phyloP scores from a whole-genome alignment of 176 grass and related monocot species.

The Bolboschoenus planiculmis region DNA sequence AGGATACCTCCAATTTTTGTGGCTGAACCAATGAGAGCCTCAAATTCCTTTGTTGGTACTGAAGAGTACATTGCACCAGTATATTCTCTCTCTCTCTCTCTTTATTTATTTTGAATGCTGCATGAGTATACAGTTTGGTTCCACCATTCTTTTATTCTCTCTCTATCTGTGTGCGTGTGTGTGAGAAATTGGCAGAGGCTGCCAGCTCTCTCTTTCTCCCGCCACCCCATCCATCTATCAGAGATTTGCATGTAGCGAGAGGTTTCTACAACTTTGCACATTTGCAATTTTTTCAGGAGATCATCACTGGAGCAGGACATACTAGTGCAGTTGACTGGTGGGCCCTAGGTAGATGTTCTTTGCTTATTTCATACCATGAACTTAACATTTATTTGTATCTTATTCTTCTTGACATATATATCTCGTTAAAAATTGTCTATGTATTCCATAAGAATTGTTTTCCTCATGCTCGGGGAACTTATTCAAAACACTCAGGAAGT shows the following conservation, averaged over 20 bases:
- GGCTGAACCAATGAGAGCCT: slow-evolving; percentile 88
- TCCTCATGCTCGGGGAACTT: background rate
- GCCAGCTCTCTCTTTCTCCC: too few species aligned
- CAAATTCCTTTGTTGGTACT: slow-evolving; percentile 94
- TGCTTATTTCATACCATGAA: background rate
- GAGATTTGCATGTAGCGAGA: background rate
- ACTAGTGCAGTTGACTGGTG: slow-evolving; percentile 97
- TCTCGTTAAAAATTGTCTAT: background rate
- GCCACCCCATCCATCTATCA: background rate
- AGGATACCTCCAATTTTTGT: slow-evolving; percentile 63
- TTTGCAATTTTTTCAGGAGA: slow-evolving; percentile 51
- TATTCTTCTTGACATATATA: background rate
- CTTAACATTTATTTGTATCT: background rate
- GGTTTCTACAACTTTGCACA: background rate
- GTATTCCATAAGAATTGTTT: background rate
- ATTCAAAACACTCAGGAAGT: background rate
- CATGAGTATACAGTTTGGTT: background rate
- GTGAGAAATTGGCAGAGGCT: too few species aligned
- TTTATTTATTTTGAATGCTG: background rate
- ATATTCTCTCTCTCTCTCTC: slow-evolving; percentile 13
- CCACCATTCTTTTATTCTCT: background rate
- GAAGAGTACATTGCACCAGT: slow-evolving; percentile 98
- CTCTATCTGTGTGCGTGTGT: background rate
- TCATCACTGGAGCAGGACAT: slow-evolving; percentile 80
- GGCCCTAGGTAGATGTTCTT: slow-evolving; percentile 55